Base-by-base conservation (phyloP, 495 filamentous ascomycete genomes). In the Trichoderma gamsii region DNA sequence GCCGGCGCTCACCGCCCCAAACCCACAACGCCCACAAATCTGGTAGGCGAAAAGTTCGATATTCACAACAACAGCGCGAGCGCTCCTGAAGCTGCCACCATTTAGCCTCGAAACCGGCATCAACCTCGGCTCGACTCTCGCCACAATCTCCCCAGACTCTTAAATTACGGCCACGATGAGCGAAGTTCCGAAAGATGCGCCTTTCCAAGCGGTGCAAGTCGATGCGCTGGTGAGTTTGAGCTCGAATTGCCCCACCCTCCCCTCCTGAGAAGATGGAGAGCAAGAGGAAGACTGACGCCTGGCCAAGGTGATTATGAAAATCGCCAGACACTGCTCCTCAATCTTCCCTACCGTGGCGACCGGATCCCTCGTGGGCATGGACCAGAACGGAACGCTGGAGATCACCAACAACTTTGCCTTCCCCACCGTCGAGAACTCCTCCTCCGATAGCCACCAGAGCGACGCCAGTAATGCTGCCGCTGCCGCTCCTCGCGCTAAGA, bases 381-480 rank as follows among this genome's bases (percentile, higher is more conserved):
- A 97, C 75, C 86, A 87, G 70, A 88, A 88, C 70, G 88, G 89
- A 71, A 84, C 84, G 64, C 88, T 99, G 69, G 88, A 98, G 80
- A 82, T 98, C 81, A 99, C 95, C 59, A 97, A 97, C 81, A 84
- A 87, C 70, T 99, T 98, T 78, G 91, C 92, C 27, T 98, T 97
- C 84, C 95, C 95, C 67, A 88, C 92, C 13, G 81, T 90, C 74
- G 94, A 97, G 71, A 78, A 88, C 70, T 73, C 81, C 43, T 87
- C 87, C 71, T 72, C 81, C 72, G 92, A 96, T 69, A 84, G 89
- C 73, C 93, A 94, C 80, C 90, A 91, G 76, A 91, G 91, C 78
- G 88, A 88, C 69, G 81, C 90, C 12, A 88, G 90, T 46, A 89
- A 89, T 73, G 80, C 91, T 11, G 93, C 95, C 11, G 90, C 92